Evolutionary conservation across 495 filamentous ascomycete genomes (phyloP).

Genomic region (Bacidia gigantensis): DNA sequence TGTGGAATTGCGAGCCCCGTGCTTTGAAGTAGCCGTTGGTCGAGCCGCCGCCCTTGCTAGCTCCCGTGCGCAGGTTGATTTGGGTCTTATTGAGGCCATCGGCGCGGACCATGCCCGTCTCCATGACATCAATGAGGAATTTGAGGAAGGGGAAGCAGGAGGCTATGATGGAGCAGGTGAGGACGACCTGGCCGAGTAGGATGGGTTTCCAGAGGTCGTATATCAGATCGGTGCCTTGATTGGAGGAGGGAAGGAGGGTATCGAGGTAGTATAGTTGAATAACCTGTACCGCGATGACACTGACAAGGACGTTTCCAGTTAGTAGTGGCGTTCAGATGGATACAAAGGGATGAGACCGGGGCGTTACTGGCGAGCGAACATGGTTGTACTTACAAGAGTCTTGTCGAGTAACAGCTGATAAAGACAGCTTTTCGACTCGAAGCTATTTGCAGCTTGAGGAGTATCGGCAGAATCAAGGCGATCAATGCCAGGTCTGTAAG

Average conservation of each 20-base stretch:
- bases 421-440: slow-evolving; percentile 28
- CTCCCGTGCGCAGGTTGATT: slow-evolving; percentile 8
- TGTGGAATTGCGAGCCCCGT: slow-evolving; percentile 1
- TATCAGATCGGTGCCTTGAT: slow-evolving; percentile 4
- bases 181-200: slow-evolving; percentile 8
- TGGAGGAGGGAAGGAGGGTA: not conserved
- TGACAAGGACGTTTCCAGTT: not conserved
- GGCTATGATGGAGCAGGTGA: slow-evolving; percentile 7
- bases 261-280: slow-evolving; percentile 8
- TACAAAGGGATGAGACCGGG: not conserved
- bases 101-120: slow-evolving; percentile 14
- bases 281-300: slow-evolving; percentile 5
- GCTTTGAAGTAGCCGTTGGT: slow-evolving; percentile 1
- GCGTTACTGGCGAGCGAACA: not conserved
- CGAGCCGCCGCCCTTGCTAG: not conserved
- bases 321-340: not conserved
- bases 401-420: slow-evolving; percentile 26
- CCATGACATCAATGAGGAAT: slow-evolving; percentile 9
- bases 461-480: slow-evolving; percentile 28
- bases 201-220: slow-evolving; percentile 9
- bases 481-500: slow-evolving; percentile 39
- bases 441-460: slow-evolving; percentile 27
- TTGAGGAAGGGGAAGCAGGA: slow-evolving; percentile 15
- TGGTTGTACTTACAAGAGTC: slow-evolving; percentile 26
- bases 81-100: slow-evolving; percentile 12